A percentile compares a stretch with the other conserved stretches of the same genome.
Evolutionary conservation across 73 alveolate genomes (phyloP).

Genomic region (Blepharisma japonicum): DNA sequence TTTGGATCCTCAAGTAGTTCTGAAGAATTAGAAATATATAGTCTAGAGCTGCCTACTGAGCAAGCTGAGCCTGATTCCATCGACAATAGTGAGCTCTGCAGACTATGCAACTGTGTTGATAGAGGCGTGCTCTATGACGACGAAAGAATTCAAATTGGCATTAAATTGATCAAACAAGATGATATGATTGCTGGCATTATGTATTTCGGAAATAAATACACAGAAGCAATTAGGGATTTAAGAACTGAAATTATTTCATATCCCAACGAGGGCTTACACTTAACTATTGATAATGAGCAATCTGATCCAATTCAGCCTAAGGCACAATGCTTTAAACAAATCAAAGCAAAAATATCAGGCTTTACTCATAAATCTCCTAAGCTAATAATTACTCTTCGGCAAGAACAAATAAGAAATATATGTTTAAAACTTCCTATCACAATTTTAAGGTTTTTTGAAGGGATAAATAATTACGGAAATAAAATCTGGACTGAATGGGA

Average conservation of each 20-base stretch:
- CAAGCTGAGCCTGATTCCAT: too few relatives aligned
- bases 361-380: too few relatives aligned
- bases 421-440: not conserved
- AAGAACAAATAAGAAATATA: not conserved
- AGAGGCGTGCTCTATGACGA: not conserved
- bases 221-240: not conserved
- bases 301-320: too few relatives aligned
- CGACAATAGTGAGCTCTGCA: not conserved
- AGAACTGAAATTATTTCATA: not conserved
- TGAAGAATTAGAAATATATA: too few relatives aligned
- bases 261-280: too few relatives aligned
- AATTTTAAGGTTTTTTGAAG: not conserved
- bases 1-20: too few relatives aligned
- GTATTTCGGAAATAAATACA: not conserved
- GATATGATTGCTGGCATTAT: not conserved
- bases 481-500: not conserved
- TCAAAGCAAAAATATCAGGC: too few relatives aligned
- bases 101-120: slow-evolving; percentile 5
- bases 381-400: too few relatives aligned
- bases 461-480: too few relatives aligned
- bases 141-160: not conserved
- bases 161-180: not conserved
- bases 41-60: too few relatives aligned
- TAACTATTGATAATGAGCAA: too few relatives aligned
- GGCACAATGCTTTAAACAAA: too few relatives aligned